A percentile compares a stretch with the other conserved stretches of the same genome.
These are phyloP conservation scores for Macrocybe gigantea DNA, from an alignment of 768 basidiomycete genomes.

Conservation along the genomic window DNA sequence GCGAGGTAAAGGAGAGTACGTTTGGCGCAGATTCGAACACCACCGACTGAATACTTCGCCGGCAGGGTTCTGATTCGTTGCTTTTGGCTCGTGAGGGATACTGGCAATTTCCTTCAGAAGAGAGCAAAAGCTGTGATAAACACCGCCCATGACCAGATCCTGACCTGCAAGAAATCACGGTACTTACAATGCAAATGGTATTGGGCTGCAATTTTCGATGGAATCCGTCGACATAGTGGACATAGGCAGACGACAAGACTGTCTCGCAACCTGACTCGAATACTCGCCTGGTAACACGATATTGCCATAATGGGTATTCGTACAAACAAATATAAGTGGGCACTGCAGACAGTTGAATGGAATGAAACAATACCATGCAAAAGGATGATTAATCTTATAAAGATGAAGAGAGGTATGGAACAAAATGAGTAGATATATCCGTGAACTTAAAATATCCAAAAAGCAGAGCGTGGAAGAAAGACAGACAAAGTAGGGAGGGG, in stretches of 20 bases:
- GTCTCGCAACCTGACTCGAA: too few relatives aligned
- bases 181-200: constrained; percentile 24
- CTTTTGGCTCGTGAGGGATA: constrained; percentile 14
- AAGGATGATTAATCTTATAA: background rate
- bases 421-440: too few relatives aligned
- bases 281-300: too few relatives aligned
- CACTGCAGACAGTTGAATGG: background rate
- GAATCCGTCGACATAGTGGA: constrained; percentile 10
- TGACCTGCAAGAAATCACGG: background rate
- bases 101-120: constrained; percentile 40
- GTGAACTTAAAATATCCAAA: too few relatives aligned
- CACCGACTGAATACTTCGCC: constrained; percentile 37
- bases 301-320: background rate
- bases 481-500: background rate
- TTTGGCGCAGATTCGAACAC: constrained; percentile 32
- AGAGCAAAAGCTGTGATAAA: constrained; percentile 37
- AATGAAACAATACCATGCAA: background rate
- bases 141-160: constrained; percentile 1
- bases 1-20: constrained; percentile 41
- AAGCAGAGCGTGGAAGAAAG: too few relatives aligned
- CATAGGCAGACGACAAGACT: background rate
- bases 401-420: background rate
- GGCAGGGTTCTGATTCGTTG: constrained; percentile 19
- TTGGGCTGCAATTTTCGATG: constrained; percentile 7
- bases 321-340: constrained; percentile 1